These are phyloP conservation scores for Aspergillus sp. DNA, from an alignment of 2,329 filamentous ascomycete genomes.

Conservation along the genomic window DNA sequence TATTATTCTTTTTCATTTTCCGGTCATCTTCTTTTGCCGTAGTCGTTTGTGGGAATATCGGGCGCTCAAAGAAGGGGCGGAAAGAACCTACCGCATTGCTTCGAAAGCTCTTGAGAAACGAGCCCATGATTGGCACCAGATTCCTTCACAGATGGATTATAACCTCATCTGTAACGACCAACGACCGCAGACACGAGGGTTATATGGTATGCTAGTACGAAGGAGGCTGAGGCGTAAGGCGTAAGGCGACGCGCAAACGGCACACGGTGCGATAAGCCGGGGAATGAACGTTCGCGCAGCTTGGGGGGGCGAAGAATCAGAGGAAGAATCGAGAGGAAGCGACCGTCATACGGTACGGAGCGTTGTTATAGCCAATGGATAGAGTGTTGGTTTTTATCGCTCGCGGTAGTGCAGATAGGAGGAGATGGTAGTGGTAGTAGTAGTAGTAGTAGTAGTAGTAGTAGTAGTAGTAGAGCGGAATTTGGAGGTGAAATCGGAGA, in stretches of 20 bases:
- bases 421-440: no score
- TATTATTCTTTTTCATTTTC: background rate
- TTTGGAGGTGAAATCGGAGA: no score
- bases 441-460: no score
- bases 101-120: conserved; percentile 34
- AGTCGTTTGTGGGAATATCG: no score
- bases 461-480: no score
- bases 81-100: conserved; percentile 28
- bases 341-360: background rate
- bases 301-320: background rate
- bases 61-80: conserved; percentile 2
- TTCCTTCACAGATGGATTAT: conserved; percentile 14
- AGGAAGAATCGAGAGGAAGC: conserved; percentile 5
- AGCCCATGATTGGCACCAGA: conserved; percentile 30
- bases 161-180: conserved; percentile 21
- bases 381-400: no score
- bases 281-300: background rate
- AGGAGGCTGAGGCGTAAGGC: background rate
- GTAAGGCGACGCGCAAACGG: background rate
- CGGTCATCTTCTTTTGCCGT: no score
- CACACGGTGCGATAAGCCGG: background rate
- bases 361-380: no score
- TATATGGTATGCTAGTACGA: background rate
- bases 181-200: conserved; percentile 12
- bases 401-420: no score